Evolutionary conservation across 805 yeast genomes (phyloP), one percentile per base, ranked within the genome.

Genomic region (Candida easanensis): DNA sequence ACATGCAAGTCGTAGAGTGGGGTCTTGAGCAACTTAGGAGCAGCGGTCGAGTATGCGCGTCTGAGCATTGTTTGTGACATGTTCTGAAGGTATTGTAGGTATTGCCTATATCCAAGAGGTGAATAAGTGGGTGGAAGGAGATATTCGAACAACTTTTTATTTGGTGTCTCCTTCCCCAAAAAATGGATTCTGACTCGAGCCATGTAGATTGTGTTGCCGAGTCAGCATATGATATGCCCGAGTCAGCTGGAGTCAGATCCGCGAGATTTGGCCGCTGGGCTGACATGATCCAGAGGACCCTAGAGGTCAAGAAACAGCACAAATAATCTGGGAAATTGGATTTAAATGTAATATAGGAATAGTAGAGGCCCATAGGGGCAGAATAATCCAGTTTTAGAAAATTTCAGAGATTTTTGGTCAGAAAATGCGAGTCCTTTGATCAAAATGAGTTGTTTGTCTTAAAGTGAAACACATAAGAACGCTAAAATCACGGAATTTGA

Each of bases 1-100:
- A 83, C 70, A 62, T 93, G 97, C 19, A 88, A 72, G 45, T 84
- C 88, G 62, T 84, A 80, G 32, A 93, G 71, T 4, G 98, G 95
- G 1, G 98, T 93, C 51, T 76, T 70, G 37, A 49, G 50, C 46
- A 36, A 38, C 45, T 47, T 48, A 7, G 47, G 39, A 13, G 57
- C 45, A 19, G 58, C 50, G 5, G 60, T 50, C 17, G 60, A 54
- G 44, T 57, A 55, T 4, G 52, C 41, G 28, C 61, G 54, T 52
- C 55, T 56, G 34, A 47, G 44, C 49, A 48, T 45, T 19, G 37
- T 33, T 16, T 36, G 33, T 3, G 28, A 14, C 18, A 23, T 18
- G 11, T n/a, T n/a, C 5, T 16, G 34, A 9, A 23, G 34, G n/a
- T n/a, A n/a, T n/a, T n/a, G n/a, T n/a, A n/a, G n/a, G n/a, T n/a